Base-by-base conservation (phyloP, 495 filamentous ascomycete species). In the Aspergillus saccharolyticus region DNA sequence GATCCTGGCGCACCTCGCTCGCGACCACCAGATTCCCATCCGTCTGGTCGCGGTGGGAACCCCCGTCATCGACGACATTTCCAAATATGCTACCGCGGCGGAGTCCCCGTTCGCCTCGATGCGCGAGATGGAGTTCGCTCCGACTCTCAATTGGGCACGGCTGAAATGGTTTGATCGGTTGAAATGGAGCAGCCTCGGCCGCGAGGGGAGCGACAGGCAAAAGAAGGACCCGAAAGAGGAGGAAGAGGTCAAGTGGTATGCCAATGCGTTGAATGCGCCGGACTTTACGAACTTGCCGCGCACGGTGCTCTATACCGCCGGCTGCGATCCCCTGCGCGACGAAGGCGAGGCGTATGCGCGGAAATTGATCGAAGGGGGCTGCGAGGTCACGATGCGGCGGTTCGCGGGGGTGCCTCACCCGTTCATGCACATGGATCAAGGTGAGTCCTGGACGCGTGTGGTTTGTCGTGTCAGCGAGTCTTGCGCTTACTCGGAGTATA, bases 291-390 rank as follows among this genome's bases (percentile, higher is more conserved):
- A 63, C 1, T 60, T 82, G 10, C 71, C 75, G 30, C 70, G 72
- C 17, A 80, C 78, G 0, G 75, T 77, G 28, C 70, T 82, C 20
- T 69, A 74, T 25, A 81, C 79, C 0, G 78, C 72, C 15, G 75
- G 76, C 12, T 72, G 71, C 52, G 80, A 82, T 54, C 74, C 78
- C 0, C 54, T 82, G 52, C 60, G 80, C 1, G 80, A 81, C 60
- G 80, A 82, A 62, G 80, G 78, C 0, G 78, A 80, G 63, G 75
- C 75, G 0, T 82, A 81, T 57, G 78, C 70, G 1, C 55, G 61
- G 57, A 76, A 75, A 54, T 63, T 82, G 17, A 57, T 80, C 25
- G 25, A 28, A 9, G 25, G 25, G 25, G 25, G 25, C 25, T 28
- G 25, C 9, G 25, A 28, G 25, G 25, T 28, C 4, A 28, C 25